Evolutionary conservation across 2,329 filamentous ascomycete species (phyloP).

Genomic region (Xylaria arbuscula): DNA sequence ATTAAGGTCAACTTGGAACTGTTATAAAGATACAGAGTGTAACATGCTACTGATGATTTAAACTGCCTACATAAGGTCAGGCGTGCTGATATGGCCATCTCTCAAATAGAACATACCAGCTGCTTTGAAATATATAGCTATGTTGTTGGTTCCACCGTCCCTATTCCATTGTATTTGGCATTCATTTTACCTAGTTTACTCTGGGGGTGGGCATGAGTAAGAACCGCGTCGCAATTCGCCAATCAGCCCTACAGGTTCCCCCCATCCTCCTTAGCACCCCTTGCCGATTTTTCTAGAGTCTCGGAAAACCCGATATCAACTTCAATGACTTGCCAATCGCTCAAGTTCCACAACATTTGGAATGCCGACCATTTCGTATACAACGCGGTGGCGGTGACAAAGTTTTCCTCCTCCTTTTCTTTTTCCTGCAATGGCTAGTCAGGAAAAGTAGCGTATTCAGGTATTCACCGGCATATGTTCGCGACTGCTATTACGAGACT

Average conservation of each 20-base stretch:
- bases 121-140: no score
- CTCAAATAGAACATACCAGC: no score
- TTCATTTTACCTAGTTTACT: background rate
- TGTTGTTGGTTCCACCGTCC: background rate
- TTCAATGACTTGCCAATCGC: slow-evolving; percentile 1
- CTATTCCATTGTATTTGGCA: no score
- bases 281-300: background rate
- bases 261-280: background rate
- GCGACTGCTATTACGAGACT: no score
- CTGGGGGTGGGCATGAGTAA: slow-evolving; percentile 16
- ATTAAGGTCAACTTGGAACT: no score
- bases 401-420: background rate
- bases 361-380: slow-evolving; percentile 4
- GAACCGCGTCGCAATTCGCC: slow-evolving; percentile 3
- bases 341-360: slow-evolving; percentile 8
- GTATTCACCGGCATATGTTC: no score
- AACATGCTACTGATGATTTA: background rate
- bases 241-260: slow-evolving; percentile 8
- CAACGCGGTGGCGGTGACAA: background rate
- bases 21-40: background rate
- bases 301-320: slow-evolving; percentile 9
- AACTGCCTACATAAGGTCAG: background rate
- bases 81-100: no score
- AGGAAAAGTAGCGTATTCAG: no score
- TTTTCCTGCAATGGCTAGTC: background rate